A percentile compares a stretch with the other conserved stretches of the same genome.
Conservation (phyloP, 1,139 yeast species). For the Geotrichum candidum region DNA sequence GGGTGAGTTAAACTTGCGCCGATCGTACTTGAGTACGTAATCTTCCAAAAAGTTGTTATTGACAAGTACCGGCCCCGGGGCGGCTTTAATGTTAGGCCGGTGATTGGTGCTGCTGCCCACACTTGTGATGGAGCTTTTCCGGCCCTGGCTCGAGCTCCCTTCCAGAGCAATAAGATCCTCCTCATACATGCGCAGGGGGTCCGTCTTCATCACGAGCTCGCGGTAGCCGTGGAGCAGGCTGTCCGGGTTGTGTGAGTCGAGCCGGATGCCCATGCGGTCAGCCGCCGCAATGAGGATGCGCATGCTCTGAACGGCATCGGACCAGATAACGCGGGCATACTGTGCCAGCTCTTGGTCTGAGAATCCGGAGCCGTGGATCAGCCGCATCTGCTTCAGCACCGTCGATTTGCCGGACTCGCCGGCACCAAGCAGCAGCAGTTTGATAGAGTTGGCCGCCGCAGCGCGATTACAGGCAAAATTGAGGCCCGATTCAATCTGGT, state of each 20-base stretch:
- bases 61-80: neutral
- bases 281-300: slow-evolving; percentile 56
- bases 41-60: slow-evolving; percentile 14
- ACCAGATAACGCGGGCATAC: slow-evolving; percentile 90
- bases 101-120: too few species aligned
- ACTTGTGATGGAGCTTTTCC: neutral
- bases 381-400: slow-evolving; percentile 84
- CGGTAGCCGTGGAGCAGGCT: neutral
- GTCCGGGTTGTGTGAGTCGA: slow-evolving; percentile 22
- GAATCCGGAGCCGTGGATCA: slow-evolving; percentile 84
- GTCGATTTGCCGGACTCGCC: slow-evolving; percentile 98
- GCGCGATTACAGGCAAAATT: slow-evolving; percentile 49
- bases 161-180: slow-evolving; percentile 14
- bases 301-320: slow-evolving; percentile 86
- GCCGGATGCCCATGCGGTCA: slow-evolving; percentile 21
- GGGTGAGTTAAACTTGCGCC: slow-evolving; percentile 2
- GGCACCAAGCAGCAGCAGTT: slow-evolving; percentile 74
- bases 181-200: slow-evolving; percentile 15
- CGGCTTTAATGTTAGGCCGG: neutral
- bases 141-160: neutral
- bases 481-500: slow-evolving; percentile 62
- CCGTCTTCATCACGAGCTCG: slow-evolving; percentile 13
- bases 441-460: slow-evolving; percentile 33
- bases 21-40: slow-evolving; percentile 17
- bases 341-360: slow-evolving; percentile 70